These are phyloP conservation scores for Trichophyton simii DNA, from an alignment of 2,329 filamentous ascomycete species.

Conservation along the genomic window DNA sequence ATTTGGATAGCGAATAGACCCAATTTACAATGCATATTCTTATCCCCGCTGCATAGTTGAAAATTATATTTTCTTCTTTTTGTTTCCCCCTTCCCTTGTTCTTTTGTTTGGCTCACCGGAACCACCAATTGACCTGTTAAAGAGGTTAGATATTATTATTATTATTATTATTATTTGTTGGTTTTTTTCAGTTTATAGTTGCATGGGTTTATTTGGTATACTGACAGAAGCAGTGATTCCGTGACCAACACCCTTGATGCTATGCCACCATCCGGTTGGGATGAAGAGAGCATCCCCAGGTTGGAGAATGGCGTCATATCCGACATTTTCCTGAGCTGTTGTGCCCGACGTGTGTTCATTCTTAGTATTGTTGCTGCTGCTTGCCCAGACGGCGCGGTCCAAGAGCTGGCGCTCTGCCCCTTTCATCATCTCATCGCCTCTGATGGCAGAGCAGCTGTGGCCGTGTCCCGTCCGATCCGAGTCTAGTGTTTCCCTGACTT, in stretches of 20 bases:
- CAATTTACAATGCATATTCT: neutral
- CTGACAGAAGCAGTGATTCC: slow-evolving; percentile 48
- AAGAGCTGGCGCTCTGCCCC: slow-evolving; percentile 56
- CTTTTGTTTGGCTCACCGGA: slow-evolving; percentile 40
- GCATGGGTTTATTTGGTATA: slow-evolving; percentile 7
- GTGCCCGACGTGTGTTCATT: neutral
- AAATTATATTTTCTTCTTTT: neutral
- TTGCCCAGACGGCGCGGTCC: slow-evolving; percentile 57
- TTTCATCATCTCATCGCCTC: slow-evolving; percentile 84
- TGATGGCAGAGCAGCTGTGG: slow-evolving; percentile 38
- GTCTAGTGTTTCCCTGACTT: slow-evolving; percentile 27
- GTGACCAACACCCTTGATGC: slow-evolving; percentile 52
- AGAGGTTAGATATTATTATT: slow-evolving; percentile 7
- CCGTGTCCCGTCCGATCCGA: slow-evolving; percentile 22
- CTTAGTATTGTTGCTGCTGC: slow-evolving; percentile 9
- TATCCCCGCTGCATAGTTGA: neutral
- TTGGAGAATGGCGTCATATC: slow-evolving; percentile 44
- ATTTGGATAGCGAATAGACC: neutral
- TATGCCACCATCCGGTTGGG: slow-evolving; percentile 79
- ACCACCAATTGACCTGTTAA: slow-evolving; percentile 64
- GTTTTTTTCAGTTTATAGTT: too few species aligned
- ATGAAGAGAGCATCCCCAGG: slow-evolving; percentile 65
- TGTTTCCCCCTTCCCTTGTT: too few species aligned
- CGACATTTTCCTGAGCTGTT: slow-evolving; percentile 7
- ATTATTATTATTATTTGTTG: neutral